Conservation (phyloP, 2,329 filamentous ascomycete species). For the Talaromyces sp. region DNA sequence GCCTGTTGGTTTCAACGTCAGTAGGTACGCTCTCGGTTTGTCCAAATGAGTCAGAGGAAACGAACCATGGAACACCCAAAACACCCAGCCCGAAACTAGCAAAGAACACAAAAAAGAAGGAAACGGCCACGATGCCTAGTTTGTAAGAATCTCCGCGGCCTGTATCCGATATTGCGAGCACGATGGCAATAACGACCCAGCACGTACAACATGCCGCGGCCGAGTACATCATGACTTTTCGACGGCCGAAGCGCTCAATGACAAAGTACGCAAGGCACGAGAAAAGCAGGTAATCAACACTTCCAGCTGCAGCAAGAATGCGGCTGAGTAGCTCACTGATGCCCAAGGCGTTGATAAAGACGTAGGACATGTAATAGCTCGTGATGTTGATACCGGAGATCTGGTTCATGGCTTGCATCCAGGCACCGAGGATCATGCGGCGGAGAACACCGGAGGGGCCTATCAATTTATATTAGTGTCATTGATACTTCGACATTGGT, state of each 20-base stretch:
- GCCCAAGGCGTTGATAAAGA: constrained; percentile 44
- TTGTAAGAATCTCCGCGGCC: constrained; percentile 37
- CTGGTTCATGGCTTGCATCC: constrained; percentile 39
- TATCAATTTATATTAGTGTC: neutral
- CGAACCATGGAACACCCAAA: constrained; percentile 37
- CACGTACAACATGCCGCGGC: constrained; percentile 49
- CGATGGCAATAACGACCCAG: constrained; percentile 48
- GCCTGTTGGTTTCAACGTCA: constrained; percentile 23
- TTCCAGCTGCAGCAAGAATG: constrained; percentile 46
- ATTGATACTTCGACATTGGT: neutral
- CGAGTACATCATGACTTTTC: constrained; percentile 49
- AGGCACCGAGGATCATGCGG: constrained; percentile 45
- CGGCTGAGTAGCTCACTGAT: constrained; percentile 37
- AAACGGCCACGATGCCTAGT: constrained; percentile 43
- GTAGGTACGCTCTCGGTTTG: neutral
- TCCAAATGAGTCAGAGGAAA: neutral
- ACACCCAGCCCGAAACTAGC: constrained; percentile 44
- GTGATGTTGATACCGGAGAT: constrained; percentile 39
- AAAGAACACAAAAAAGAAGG: constrained; percentile 44
- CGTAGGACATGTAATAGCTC: constrained; percentile 39
- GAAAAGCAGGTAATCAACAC: constrained; percentile 46
- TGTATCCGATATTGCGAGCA: constrained; percentile 32
- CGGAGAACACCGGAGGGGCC: constrained; percentile 40
- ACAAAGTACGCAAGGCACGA: constrained; percentile 44
- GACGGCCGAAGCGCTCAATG: constrained; percentile 48